A percentile compares a stretch with the other conserved stretches of the same genome.
Evolutionary conservation across 768 basidiomycete species (phyloP).

Genomic region (Rhizopogon vinicolor): DNA sequence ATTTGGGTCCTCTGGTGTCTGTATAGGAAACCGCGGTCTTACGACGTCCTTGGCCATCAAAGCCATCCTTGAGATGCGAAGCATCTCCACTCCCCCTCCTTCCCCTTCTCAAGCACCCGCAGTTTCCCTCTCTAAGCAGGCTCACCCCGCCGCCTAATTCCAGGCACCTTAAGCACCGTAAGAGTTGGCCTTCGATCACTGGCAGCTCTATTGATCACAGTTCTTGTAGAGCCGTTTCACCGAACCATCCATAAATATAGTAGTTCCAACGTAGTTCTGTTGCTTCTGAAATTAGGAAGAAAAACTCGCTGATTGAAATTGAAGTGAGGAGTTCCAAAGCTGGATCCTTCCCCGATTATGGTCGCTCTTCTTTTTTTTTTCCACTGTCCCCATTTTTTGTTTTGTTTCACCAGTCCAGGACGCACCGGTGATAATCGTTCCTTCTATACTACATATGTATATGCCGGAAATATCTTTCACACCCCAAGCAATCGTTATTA

Average conservation of each 20-base stretch:
- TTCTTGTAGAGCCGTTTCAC: not conserved
- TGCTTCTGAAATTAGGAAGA: not conserved
- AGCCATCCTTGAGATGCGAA: slow-evolving; percentile 31
- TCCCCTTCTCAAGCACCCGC: not conserved
- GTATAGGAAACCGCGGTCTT: slow-evolving; percentile 51
- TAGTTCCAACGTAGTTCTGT: not conserved
- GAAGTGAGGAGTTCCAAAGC: not conserved
- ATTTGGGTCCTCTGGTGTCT: slow-evolving; percentile 43
- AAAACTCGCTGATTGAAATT: not conserved
- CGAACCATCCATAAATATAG: not conserved
- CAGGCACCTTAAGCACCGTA: not conserved
- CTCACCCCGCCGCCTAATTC: not conserved
- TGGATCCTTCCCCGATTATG: no score
- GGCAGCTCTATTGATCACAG: not conserved
- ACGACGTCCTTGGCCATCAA: slow-evolving; percentile 51
- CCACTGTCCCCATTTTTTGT: no score
- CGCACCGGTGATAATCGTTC: no score
- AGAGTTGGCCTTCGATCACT: not conserved
- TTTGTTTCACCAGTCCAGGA: no score
- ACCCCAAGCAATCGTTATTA: no score
- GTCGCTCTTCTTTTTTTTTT: not conserved
- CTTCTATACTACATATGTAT: no score
- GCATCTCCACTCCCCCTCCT: not conserved
- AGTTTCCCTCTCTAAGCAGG: not conserved
- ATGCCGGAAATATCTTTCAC: no score